Percentiles rank a stretch among this genome's conserved stretches.
Evolutionary conservation across 139 green algal genomes (phyloP).

Genomic region (Coccomyxa sp.): DNA sequence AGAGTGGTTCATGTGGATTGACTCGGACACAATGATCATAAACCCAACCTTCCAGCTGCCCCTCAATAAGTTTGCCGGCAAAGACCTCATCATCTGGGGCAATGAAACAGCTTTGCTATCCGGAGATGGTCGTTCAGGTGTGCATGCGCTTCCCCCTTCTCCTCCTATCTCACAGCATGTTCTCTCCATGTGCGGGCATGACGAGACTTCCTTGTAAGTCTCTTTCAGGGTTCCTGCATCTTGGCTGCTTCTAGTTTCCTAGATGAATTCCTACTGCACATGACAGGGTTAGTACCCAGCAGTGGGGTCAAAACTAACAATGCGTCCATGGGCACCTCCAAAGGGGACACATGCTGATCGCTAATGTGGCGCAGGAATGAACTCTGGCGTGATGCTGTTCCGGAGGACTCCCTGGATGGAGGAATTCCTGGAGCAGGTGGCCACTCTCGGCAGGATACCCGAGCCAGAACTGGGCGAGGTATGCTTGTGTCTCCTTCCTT

Average conservation of each 20-base stretch:
- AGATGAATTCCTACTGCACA: no score
- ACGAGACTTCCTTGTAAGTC: no score
- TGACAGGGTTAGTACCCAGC: no score
- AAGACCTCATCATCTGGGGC: conserved; percentile 14
- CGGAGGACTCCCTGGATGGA: conserved; percentile 3
- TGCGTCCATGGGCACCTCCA: no score
- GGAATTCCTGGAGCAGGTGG: conserved; percentile 7
- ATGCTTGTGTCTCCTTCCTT: neutral
- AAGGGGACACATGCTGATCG: no score
- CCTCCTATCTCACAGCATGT: no score
- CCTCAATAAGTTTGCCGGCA: conserved; percentile 6
- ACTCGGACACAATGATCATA: conserved; percentile 18
- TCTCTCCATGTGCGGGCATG: no score
- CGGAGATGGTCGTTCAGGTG: conserved; percentile 2
- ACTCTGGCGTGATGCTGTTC: conserved; percentile 22
- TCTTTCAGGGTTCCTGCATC: no score
- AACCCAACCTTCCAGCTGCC: conserved; percentile 10
- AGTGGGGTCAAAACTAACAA: no score
- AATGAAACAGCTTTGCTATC: neutral
- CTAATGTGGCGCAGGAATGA: conserved; percentile 2
- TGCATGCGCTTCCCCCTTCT: neutral
- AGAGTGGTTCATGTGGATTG: conserved; percentile 20
- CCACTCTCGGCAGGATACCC: conserved; percentile 5
- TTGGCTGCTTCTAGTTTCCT: no score
- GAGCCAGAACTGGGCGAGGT: conserved; percentile 11